A percentile compares a stretch with the other conserved stretches of the same genome.
Evolutionary conservation across 345 rosid genomes (phyloP).

Genomic region (Clarkia xantiana): DNA sequence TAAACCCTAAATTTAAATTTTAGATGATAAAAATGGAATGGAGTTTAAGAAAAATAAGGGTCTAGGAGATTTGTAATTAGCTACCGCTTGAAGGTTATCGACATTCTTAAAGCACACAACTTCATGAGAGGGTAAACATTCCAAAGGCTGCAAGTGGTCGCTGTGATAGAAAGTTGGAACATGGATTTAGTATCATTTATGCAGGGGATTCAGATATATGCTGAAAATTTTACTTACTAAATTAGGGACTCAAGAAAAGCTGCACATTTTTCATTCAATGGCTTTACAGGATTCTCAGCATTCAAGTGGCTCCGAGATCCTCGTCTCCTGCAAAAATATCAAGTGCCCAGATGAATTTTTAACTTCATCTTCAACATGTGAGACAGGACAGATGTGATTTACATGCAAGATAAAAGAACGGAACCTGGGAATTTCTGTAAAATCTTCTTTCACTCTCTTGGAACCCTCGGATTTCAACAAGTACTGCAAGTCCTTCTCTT

Average conservation of each 20-base stretch:
- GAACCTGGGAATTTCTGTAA: conserved; percentile 39
- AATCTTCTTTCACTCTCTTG: conserved; percentile 41
- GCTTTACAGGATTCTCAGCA: conserved; percentile 25
- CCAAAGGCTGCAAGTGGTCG: conserved; percentile 64
- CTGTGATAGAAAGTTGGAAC: conserved; percentile 19
- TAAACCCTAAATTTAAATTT: conserved; percentile 27
- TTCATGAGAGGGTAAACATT: conserved; percentile 56
- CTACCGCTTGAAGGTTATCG: conserved; percentile 55
- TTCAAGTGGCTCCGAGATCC: conserved; percentile 29
- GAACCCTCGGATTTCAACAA: conserved; percentile 33
- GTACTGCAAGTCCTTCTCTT: conserved; percentile 54
- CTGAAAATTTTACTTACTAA: conserved; percentile 25
- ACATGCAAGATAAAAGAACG: neutral
- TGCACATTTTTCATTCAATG: conserved; percentile 47
- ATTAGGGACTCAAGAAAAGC: conserved; percentile 41
- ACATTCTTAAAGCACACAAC: conserved; percentile 67
- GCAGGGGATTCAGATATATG: neutral
- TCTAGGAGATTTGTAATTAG: neutral
- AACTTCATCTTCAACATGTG: too few relatives aligned
- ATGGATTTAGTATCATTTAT: neutral
- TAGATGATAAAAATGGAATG: too few relatives aligned
- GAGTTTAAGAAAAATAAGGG: too few relatives aligned
- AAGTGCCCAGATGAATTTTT: too few relatives aligned
- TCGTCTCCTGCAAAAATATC: conserved; percentile 32
- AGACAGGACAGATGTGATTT: too few relatives aligned